Percentiles rank a stretch among this genome's conserved stretches.
Evolutionary conservation across 257 asterid genomes (phyloP).

Genomic region (Cinchona pubescens): DNA sequence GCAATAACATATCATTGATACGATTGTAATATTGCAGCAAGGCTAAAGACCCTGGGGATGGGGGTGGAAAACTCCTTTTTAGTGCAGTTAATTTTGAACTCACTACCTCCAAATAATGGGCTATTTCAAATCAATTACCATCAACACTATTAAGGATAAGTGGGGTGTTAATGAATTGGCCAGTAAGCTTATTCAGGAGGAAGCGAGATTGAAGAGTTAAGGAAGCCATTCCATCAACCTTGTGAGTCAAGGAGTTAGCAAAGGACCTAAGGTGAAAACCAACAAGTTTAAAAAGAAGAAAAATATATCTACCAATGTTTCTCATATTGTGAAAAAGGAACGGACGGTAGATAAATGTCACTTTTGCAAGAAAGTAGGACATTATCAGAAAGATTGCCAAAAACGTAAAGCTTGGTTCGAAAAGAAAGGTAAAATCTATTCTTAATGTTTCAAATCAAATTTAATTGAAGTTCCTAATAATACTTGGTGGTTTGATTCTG

Average conservation of each 20-base stretch:
- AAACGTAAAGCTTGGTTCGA: slow-evolving; percentile 7
- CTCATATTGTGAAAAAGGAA: no score
- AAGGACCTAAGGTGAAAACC: no score
- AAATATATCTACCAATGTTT: no score
- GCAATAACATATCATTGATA: slow-evolving; percentile 15
- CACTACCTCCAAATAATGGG: neutral
- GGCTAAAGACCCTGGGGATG: neutral
- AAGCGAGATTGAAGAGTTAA: neutral
- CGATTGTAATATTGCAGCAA: slow-evolving; percentile 15
- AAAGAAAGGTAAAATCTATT: neutral
- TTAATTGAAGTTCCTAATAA: no score
- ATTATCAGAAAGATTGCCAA: neutral
- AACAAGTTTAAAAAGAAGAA: no score
- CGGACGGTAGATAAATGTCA: neutral
- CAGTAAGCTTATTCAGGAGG: slow-evolving; percentile 4
- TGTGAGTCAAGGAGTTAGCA: no score
- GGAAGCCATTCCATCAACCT: neutral
- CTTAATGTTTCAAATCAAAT: neutral
- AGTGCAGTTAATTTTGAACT: neutral
- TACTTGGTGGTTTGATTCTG: slow-evolving; percentile 16
- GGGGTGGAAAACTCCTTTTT: neutral
- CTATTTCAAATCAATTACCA: neutral
- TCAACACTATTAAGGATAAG: neutral
- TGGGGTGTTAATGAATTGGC: neutral
- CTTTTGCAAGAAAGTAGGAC: neutral